These are phyloP conservation scores for Lithospermum erythrorhizon DNA, from an alignment of 257 asterid genomes.

Conservation along the genomic window DNA sequence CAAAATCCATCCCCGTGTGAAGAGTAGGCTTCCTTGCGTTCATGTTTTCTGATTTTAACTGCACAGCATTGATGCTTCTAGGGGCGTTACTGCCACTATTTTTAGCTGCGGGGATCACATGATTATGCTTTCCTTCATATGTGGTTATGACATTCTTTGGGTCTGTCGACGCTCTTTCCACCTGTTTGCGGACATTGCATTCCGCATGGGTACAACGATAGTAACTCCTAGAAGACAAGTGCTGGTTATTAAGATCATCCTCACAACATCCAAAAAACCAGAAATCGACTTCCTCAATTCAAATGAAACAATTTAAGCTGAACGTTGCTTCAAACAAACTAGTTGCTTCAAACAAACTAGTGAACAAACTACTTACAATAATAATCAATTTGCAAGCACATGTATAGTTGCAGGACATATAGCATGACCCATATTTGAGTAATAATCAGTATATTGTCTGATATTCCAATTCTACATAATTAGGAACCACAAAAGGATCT, in stretches of 20 bases:
- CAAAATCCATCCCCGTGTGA: constrained; percentile 26
- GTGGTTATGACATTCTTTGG: constrained; percentile 79
- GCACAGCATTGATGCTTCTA: constrained; percentile 13
- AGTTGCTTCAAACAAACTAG: not conserved
- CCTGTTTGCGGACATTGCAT: constrained; percentile 90
- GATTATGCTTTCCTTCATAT: constrained; percentile 82
- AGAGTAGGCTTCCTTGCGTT: constrained; percentile 22
- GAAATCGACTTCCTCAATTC: not conserved
- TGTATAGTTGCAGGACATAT: no score
- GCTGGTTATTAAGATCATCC: not conserved
- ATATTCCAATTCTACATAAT: not conserved
- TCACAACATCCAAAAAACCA: not conserved
- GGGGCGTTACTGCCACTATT: constrained; percentile 13
- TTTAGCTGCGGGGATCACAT: constrained; percentile 56
- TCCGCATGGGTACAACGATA: constrained; percentile 78
- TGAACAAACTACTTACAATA: not conserved
- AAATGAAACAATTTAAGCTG: not conserved
- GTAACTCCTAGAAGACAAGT: constrained; percentile 56
- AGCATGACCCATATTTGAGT: no score
- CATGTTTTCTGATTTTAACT: constrained; percentile 22
- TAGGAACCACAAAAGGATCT: not conserved
- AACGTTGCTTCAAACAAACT: not conserved
- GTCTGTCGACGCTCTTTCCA: constrained; percentile 81
- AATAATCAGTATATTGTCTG: not conserved
- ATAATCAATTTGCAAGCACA: no score